Evolutionary conservation across 345 rosid species (phyloP).

Genomic region (Lumnitzera racemosa): DNA sequence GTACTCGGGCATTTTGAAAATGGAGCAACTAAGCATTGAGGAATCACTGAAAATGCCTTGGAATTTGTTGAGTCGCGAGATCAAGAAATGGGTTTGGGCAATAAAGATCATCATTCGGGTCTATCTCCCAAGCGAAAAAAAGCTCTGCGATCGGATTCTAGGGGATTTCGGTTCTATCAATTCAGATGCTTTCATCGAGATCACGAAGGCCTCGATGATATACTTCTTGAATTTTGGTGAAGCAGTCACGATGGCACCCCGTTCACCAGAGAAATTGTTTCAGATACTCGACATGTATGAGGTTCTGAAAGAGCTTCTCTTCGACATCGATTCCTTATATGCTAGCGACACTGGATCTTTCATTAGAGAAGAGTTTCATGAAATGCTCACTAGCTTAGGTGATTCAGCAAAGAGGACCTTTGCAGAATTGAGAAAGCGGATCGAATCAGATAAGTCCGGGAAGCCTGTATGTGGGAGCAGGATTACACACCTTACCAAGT

Average conservation of each 20-base stretch:
- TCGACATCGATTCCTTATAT: conserved; percentile 40
- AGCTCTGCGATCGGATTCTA: conserved; percentile 52
- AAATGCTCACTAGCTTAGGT: conserved; percentile 31
- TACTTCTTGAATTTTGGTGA: conserved; percentile 70
- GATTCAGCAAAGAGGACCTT: conserved; percentile 38
- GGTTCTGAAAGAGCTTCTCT: conserved; percentile 38
- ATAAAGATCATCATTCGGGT: conserved; percentile 40
- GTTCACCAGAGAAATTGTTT: conserved; percentile 55
- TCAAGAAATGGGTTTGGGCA: conserved; percentile 62
- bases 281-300: conserved; percentile 67
- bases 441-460: conserved; percentile 34
- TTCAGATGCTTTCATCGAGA: conserved; percentile 43
- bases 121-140: conserved; percentile 54
- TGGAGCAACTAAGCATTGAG: conserved; percentile 46
- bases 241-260: conserved; percentile 48
- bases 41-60: conserved; percentile 53
- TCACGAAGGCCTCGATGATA: conserved; percentile 34
- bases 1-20: conserved; percentile 36
- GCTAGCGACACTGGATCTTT: conserved; percentile 40
- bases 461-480: conserved; percentile 43
- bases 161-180: conserved; percentile 33
- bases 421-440: conserved; percentile 33
- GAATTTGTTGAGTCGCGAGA: conserved; percentile 37
- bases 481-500: conserved; percentile 58
- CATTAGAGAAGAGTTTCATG: conserved; percentile 46